A percentile compares a stretch with the other conserved stretches of the same genome.
Evolutionary conservation across 805 yeast genomes (phyloP).

Genomic region (Wickerhamiella bombiphila): DNA sequence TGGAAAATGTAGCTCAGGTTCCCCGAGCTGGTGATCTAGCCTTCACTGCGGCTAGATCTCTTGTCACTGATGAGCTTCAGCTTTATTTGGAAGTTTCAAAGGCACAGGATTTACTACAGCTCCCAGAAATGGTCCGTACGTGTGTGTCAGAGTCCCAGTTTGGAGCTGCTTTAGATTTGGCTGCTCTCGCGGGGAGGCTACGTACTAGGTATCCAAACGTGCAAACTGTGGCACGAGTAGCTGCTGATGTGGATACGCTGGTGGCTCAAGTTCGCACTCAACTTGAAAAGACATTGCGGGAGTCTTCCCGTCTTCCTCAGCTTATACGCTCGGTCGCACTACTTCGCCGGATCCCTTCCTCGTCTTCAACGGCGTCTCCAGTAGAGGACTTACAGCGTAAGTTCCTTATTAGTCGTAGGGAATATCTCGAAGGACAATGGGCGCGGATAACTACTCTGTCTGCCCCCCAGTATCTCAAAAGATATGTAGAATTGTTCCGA

Average conservation of each 20-base stretch:
- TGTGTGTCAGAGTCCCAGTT: constrained; percentile 79
- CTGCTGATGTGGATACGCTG: constrained; percentile 35
- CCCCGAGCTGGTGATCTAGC: constrained; percentile 14
- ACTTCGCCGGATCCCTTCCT: constrained; percentile 39
- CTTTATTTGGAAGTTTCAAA: constrained; percentile 41
- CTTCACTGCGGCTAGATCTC: constrained; percentile 8
- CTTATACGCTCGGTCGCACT: constrained; percentile 67
- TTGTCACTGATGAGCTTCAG: constrained; percentile 31
- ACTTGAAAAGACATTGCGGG: constrained; percentile 50
- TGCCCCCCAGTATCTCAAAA: constrained; percentile 44
- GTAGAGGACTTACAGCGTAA: constrained; percentile 16
- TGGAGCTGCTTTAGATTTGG: constrained; percentile 76
- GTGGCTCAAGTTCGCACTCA: constrained; percentile 54
- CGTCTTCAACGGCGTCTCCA: no score
- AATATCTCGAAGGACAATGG: constrained; percentile 13
- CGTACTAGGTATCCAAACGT: constrained; percentile 53
- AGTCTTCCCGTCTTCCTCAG: constrained; percentile 66
- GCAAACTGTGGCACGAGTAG: constrained; percentile 37
- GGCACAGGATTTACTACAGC: constrained; percentile 61
- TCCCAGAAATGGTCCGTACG: constrained; percentile 71
- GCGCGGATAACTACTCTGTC: constrained; percentile 20
- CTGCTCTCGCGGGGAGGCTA: constrained; percentile 56
- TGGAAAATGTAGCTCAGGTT: constrained; percentile 12
- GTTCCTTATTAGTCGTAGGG: constrained; percentile 25
- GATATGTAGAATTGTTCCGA: constrained; percentile 71